Evolutionary conservation across 2,329 filamentous ascomycete species (phyloP).

Genomic region (Periconia sp.): DNA sequence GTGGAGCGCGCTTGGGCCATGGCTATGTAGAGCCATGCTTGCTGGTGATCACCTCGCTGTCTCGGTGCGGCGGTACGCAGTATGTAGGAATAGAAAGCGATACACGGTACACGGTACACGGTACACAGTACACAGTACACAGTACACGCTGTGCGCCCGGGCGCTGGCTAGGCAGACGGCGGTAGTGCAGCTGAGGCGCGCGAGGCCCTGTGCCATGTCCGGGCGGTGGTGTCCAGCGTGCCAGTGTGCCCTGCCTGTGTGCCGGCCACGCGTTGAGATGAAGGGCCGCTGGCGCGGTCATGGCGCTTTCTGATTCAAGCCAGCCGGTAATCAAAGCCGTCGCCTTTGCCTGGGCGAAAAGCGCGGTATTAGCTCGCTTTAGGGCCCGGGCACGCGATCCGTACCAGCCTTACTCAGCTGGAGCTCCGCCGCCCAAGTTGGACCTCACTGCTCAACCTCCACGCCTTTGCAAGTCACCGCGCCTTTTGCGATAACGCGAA

Average conservation of each 20-base stretch:
- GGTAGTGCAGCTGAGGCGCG: too few relatives aligned
- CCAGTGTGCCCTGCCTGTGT: background rate
- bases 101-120: too few relatives aligned
- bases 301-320: background rate
- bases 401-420: constrained; percentile 14
- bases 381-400: background rate
- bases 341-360: background rate
- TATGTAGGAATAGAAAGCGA: too few relatives aligned
- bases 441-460: constrained; percentile 23
- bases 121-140: too few relatives aligned
- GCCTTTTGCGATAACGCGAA: constrained; percentile 19
- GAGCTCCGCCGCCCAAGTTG: constrained; percentile 20
- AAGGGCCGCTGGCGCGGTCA: background rate
- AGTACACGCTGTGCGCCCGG: background rate
- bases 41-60: constrained; percentile 3
- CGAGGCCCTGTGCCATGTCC: background rate
- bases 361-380: constrained; percentile 8
- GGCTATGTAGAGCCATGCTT: background rate
- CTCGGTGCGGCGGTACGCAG: too few relatives aligned
- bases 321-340: constrained; percentile 3
- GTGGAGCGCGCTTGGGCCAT: background rate
- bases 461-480: constrained; percentile 20
- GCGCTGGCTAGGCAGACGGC: background rate
- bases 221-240: background rate
- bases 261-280: constrained; percentile 1